Evolutionary conservation across 345 rosid species (phyloP).

Genomic region (Cardamine occulta): DNA sequence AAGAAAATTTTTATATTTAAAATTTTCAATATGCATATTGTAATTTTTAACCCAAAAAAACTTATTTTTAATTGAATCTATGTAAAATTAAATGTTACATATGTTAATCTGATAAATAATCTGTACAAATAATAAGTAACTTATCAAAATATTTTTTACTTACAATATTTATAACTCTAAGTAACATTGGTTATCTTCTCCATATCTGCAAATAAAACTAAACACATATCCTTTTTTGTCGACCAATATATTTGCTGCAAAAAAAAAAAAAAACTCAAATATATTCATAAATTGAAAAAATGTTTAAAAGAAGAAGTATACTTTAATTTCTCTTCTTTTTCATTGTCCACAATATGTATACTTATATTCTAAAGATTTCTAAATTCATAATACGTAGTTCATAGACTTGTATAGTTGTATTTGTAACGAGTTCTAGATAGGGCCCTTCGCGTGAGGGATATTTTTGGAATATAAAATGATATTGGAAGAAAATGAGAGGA

Average conservation of each 20-base stretch:
- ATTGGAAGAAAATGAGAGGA: constrained; percentile 14
- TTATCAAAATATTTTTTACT: background rate
- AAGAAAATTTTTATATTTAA: too few relatives aligned
- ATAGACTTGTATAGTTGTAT: background rate
- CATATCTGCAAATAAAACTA: background rate
- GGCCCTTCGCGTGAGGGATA: constrained; percentile 5
- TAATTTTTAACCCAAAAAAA: too few relatives aligned
- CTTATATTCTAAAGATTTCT: background rate
- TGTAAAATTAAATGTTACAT: background rate
- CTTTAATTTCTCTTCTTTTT: background rate
- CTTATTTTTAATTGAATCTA: background rate
- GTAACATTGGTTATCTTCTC: background rate
- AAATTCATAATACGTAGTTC: background rate
- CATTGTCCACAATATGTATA: background rate
- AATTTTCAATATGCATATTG: too few relatives aligned
- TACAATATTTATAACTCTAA: background rate
- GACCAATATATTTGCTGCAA: background rate
- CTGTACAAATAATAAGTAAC: background rate
- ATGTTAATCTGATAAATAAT: background rate
- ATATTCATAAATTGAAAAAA: background rate
- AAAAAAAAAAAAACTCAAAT: too few relatives aligned
- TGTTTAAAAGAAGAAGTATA: background rate
- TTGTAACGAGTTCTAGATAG: background rate
- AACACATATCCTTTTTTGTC: background rate
- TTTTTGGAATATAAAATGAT: background rate